A percentile compares a stretch with the other conserved stretches of the same genome.
These are phyloP conservation scores for Peronospora tabacina DNA, from an alignment of 352 stramenopile species.

Conservation along the genomic window DNA sequence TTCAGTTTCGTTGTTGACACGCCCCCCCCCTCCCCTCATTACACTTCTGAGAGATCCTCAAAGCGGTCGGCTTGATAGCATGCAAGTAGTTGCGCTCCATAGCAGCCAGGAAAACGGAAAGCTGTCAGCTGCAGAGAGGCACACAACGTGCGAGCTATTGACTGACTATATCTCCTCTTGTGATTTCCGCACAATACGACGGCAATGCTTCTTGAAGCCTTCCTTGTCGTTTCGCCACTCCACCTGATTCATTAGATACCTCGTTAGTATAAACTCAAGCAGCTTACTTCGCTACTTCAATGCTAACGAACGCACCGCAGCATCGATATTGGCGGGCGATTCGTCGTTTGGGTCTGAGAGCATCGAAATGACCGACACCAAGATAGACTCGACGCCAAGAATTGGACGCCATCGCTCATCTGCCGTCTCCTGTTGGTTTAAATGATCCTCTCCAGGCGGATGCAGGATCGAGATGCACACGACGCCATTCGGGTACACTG, in stretches of 20 bases:
- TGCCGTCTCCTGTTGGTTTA: constrained; percentile 96
- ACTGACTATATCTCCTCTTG: constrained; percentile 87
- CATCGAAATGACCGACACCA: constrained; percentile 98
- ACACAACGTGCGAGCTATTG: constrained; percentile 1
- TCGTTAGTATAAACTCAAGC: background rate
- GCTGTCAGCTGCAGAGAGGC: background rate
- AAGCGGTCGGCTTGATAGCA: constrained; percentile 24
- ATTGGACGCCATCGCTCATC: constrained; percentile 98
- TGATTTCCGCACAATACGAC: constrained; percentile 87
- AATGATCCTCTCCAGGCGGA: constrained; percentile 94
- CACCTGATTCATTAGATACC: constrained; percentile 38
- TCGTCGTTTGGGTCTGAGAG: constrained; percentile 99
- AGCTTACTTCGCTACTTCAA: background rate
- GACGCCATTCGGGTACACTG: constrained; percentile 96
- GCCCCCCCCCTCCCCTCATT: constrained; percentile 1
- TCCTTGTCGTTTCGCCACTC: constrained; percentile 90
- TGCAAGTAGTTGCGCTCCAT: constrained; percentile 1
- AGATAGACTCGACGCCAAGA: constrained; percentile 92
- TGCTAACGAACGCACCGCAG: constrained; percentile 83
- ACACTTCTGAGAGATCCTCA: constrained; percentile 5
- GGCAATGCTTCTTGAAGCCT: constrained; percentile 90
- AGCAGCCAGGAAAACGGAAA: background rate
- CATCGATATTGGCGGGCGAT: constrained; percentile 99
- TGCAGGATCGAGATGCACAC: constrained; percentile 99
- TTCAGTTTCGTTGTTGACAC: constrained; percentile 11